Conservation (phyloP, 2,329 filamentous ascomycete genomes). For the Fusarium nematophilum region DNA sequence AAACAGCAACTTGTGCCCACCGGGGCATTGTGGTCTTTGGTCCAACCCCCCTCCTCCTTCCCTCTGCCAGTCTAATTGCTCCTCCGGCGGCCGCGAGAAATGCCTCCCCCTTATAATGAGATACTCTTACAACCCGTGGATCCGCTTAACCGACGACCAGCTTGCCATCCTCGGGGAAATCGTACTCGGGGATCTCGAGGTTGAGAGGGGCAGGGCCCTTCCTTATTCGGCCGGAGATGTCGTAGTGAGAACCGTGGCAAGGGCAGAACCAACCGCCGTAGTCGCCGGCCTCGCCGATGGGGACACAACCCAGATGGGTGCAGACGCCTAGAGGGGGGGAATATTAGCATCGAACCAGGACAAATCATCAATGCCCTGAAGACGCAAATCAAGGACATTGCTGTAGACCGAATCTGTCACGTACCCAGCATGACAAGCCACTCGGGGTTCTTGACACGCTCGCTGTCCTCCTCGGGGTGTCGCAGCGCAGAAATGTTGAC, state of each 20-base stretch:
- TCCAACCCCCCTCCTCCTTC: conserved; percentile 15
- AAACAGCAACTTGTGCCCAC: conserved; percentile 46
- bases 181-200: conserved; percentile 92
- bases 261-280: conserved; percentile 99
- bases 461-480: conserved; percentile 90
- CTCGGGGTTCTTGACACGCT: conserved; percentile 97
- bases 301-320: conserved; percentile 99
- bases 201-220: conserved; percentile 98
- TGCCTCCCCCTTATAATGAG: conserved; percentile 25
- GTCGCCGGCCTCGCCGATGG: conserved; percentile 98
- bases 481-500: conserved; percentile 85
- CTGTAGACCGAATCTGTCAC: too few species aligned
- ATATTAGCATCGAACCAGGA: conserved; percentile 23
- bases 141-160: conserved; percentile 88
- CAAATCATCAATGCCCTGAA: too few species aligned
- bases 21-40: conserved; percentile 36
- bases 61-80: conserved; percentile 43
- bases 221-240: conserved; percentile 98
- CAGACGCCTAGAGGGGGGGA: conserved; percentile 82
- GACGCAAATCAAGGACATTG: too few species aligned
- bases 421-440: conserved; percentile 98
- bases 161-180: conserved; percentile 89
- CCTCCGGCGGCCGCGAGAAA: conserved; percentile 18
- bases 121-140: conserved; percentile 44
- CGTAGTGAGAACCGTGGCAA: conserved; percentile 99